Evolutionary conservation across 164 flowering plant genomes (phyloP).

Genomic region (Magnolia kwangsiensis): DNA sequence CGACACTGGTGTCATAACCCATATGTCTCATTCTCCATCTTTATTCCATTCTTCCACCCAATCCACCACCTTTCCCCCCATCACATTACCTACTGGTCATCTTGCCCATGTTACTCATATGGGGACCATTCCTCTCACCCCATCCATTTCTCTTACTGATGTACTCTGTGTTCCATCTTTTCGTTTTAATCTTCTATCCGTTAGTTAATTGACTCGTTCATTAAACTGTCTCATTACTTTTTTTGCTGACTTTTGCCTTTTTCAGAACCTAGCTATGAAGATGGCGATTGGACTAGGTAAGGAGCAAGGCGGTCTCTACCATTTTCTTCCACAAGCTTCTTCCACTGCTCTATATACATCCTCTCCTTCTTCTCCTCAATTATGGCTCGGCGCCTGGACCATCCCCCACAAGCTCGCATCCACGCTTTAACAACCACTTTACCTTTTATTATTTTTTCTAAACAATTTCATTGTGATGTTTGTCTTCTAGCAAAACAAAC

Average conservation of each 20-base stretch:
- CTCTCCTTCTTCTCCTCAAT: no score
- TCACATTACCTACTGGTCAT: neutral
- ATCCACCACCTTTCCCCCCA: no score
- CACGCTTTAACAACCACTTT: neutral
- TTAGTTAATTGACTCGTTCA: neutral
- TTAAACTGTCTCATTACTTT: neutral
- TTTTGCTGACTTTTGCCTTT: neutral
- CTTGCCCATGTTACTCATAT: neutral
- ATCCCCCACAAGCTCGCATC: neutral
- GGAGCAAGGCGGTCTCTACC: neutral
- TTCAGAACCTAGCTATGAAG: conserved; percentile 1
- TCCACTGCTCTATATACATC: no score
- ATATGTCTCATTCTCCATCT: no score
- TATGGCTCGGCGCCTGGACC: neutral
- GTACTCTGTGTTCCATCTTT: neutral
- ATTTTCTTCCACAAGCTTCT: neutral
- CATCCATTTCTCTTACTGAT: neutral
- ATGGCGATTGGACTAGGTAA: neutral
- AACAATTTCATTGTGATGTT: neutral
- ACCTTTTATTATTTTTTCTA: no score
- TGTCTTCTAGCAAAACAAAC: conserved; percentile 2
- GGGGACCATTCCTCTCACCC: neutral
- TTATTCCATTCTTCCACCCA: no score
- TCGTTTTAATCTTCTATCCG: neutral
- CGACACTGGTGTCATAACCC: no score